These are phyloP conservation scores for Pugionium dolabratum DNA, from an alignment of 345 rosid species.

Conservation along the genomic window DNA sequence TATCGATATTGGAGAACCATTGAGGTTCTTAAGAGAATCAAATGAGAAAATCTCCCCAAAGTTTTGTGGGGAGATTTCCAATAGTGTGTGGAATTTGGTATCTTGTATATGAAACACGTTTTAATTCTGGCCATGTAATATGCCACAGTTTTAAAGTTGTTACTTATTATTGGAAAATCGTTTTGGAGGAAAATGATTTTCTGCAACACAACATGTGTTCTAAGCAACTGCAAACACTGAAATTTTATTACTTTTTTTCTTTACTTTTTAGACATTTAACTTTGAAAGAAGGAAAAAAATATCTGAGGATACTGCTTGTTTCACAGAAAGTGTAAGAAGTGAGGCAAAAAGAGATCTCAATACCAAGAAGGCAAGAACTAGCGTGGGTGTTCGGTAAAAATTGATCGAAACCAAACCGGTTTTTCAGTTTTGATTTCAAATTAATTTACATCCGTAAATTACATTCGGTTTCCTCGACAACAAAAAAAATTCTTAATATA, in stretches of 20 bases:
- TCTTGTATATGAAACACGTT: slow-evolving; percentile 13
- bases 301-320: slow-evolving; percentile 5
- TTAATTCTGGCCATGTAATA: neutral
- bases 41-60: neutral
- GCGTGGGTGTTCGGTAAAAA: too few relatives aligned
- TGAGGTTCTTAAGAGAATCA: too few relatives aligned
- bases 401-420: too few relatives aligned
- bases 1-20: too few relatives aligned
- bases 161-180: neutral
- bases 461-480: too few relatives aligned
- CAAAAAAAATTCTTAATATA: too few relatives aligned
- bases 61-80: slow-evolving; percentile 18
- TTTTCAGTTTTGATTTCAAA: too few relatives aligned
- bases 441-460: too few relatives aligned
- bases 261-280: neutral
- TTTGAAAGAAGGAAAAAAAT: neutral
- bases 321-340: slow-evolving; percentile 4
- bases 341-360: neutral
- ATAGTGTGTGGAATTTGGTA: slow-evolving; percentile 4
- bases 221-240: neutral
- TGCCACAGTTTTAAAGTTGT: neutral
- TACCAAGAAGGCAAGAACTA: neutral
- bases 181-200: slow-evolving; percentile 2
- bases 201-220: neutral
- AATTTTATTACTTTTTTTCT: neutral